Evolutionary conservation across 176 grass and related monocot genomes (phyloP), one percentile per base, ranked within the genome.

Genomic region (Urochloa ruziziensis): DNA sequence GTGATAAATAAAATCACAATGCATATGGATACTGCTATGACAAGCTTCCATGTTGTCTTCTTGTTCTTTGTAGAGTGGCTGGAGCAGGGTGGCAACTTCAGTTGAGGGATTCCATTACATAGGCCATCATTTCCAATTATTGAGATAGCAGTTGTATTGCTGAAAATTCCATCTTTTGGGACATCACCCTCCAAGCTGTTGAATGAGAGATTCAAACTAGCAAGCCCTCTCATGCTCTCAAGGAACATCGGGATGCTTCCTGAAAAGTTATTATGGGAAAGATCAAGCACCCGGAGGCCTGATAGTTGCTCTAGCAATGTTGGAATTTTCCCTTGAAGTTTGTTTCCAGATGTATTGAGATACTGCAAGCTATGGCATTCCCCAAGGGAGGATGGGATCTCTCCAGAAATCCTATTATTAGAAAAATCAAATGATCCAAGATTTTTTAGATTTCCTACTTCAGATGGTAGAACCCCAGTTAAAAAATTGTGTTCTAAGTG

Each of bases 141-240:
- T 12, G 79, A 19, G 18, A 79, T 18, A 23, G 74, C 52, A 4
- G 27, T 89, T 17, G 37, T 8, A 67, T 92, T 77, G 23, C 79
- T 61, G 59, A 92, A 92, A 68, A 89, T 25, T n/a, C 87, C 73
- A 24, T 70, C 27, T 33, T 83, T 15, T 27, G 92, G 92, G 15
- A 91, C 60, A 4, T 79, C n/a, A 2, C 89, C 92, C 34, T 89
- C 61, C 34, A 94, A 89, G 28, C 81, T 19, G 58, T 91, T 94
- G 70, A 89, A 91, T 37, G 92, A 89, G 30, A 91, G 34, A 47
- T 92, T 89, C 62, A 92, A 65, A 60, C 2, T 24, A 77, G 16
- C 0, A 7, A 88, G 78, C 2, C 75, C 75, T 16, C 49, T 42
- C 61, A 88, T 73, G 3, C 0, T 71, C 28, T 13, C 81, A 68